Percentiles rank a stretch among this genome's conserved stretches.
Evolutionary conservation across 2,329 filamentous ascomycete genomes (phyloP).

Genomic region (Aspergillus phoenicis): DNA sequence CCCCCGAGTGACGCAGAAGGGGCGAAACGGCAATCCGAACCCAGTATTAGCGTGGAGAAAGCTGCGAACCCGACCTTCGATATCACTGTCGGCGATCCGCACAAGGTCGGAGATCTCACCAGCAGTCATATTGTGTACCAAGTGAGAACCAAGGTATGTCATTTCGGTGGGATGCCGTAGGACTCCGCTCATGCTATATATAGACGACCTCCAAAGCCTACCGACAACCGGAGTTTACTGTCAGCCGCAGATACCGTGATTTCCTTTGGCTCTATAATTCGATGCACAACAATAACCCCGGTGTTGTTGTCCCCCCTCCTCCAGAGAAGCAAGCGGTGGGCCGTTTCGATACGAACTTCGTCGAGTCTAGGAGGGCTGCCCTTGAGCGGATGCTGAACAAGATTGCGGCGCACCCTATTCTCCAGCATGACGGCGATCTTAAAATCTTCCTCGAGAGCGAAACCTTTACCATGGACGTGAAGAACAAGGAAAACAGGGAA

Average conservation of each 20-base stretch:
- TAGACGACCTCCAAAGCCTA: slow-evolving; percentile 96
- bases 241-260: slow-evolving; percentile 91
- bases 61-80: slow-evolving; percentile 89
- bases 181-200: slow-evolving; percentile 16
- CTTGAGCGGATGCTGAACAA: slow-evolving; percentile 98
- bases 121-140: slow-evolving; percentile 98
- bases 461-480: slow-evolving; percentile 91
- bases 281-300: slow-evolving; percentile 90
- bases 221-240: slow-evolving; percentile 85
- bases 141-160: slow-evolving; percentile 80
- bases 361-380: slow-evolving; percentile 86
- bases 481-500: slow-evolving; percentile 93
- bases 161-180: background rate
- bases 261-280: slow-evolving; percentile 98
- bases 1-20: slow-evolving; percentile 48
- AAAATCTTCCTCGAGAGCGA: slow-evolving; percentile 98
- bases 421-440: slow-evolving; percentile 90
- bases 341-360: slow-evolving; percentile 94
- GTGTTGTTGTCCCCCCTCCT: slow-evolving; percentile 90
- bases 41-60: slow-evolving; percentile 88
- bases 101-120: slow-evolving; percentile 95
- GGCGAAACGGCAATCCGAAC: slow-evolving; percentile 59
- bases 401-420: slow-evolving; percentile 80
- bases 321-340: slow-evolving; percentile 98
- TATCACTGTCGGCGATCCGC: slow-evolving; percentile 91